Evolutionary conservation across 129 eudicot species (phyloP).

Genomic region (Pseudognaphalium luteoalbum): DNA sequence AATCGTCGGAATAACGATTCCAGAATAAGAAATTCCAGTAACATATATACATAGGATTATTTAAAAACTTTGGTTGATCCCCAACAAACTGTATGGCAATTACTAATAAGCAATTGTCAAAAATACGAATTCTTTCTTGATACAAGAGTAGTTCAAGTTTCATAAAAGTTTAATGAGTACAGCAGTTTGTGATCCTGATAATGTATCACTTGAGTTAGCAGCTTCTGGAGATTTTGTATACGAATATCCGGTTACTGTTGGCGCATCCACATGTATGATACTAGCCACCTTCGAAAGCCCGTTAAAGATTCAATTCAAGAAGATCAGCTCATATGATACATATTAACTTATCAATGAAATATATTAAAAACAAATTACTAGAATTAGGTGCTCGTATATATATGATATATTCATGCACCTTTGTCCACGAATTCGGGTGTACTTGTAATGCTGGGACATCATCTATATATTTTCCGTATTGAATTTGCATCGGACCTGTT

Average conservation of each 20-base stretch:
- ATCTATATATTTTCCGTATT: neutral
- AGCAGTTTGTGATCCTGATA: conserved; percentile 30
- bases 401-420: neutral
- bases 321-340: neutral
- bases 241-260: conserved; percentile 39
- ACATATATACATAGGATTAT: conserved; percentile 28
- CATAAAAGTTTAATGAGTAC: conserved; percentile 11
- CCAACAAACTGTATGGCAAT: conserved; percentile 21
- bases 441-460: conserved; percentile 5
- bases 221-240: conserved; percentile 28
- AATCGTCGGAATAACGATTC: too few species aligned
- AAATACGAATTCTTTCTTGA: too few species aligned
- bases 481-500: conserved; percentile 7
- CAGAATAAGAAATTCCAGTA: too few species aligned
- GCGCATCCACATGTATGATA: conserved; percentile 42
- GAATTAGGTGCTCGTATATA: neutral
- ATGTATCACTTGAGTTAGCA: conserved; percentile 25
- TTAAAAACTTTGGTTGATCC: conserved; percentile 30
- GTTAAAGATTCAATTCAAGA: neutral
- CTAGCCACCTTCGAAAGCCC: conserved; percentile 30
- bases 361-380: neutral
- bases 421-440: conserved; percentile 5
- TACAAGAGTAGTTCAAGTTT: too few species aligned
- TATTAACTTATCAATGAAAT: neutral
- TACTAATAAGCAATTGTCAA: too few species aligned